phyloP scores from a whole-genome alignment of 176 grass and related monocot species.

The Oryza longistaminata region DNA sequence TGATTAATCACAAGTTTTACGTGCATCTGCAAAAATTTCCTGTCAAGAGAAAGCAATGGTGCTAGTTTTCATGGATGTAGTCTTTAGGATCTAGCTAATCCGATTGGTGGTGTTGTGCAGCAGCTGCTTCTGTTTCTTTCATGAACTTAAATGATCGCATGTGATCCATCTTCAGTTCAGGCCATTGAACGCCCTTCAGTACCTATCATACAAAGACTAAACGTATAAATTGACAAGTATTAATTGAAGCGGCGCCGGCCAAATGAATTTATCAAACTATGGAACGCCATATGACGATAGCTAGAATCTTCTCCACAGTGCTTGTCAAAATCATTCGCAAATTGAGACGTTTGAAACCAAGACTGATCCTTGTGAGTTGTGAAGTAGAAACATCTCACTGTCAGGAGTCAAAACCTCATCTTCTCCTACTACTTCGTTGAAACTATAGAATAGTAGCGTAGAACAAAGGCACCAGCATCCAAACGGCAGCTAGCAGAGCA shows the following conservation, averaged over 20 bases:
- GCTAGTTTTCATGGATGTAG: background rate
- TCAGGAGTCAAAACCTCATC: background rate
- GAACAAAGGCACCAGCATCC: background rate
- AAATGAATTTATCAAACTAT: background rate
- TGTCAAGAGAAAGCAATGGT: background rate
- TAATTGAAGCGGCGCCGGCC: background rate
- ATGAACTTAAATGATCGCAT: background rate
- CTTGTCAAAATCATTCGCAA: background rate
- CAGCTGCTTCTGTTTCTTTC: background rate
- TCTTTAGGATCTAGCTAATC: background rate
- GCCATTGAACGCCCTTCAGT: background rate
- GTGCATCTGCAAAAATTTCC: background rate
- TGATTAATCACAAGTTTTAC: background rate
- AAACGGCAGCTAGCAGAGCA: background rate
- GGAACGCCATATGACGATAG: background rate
- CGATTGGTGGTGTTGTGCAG: background rate
- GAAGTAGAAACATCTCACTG: background rate
- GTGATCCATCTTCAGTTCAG: background rate
- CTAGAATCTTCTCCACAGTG: background rate
- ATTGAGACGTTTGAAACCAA: background rate
- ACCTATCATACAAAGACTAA: background rate
- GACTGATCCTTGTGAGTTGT: background rate
- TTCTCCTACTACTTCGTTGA: background rate
- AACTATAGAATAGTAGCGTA: background rate
- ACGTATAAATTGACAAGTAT: background rate